Conservation (phyloP, 2,329 filamentous ascomycete species). For the Phoma sp. region DNA sequence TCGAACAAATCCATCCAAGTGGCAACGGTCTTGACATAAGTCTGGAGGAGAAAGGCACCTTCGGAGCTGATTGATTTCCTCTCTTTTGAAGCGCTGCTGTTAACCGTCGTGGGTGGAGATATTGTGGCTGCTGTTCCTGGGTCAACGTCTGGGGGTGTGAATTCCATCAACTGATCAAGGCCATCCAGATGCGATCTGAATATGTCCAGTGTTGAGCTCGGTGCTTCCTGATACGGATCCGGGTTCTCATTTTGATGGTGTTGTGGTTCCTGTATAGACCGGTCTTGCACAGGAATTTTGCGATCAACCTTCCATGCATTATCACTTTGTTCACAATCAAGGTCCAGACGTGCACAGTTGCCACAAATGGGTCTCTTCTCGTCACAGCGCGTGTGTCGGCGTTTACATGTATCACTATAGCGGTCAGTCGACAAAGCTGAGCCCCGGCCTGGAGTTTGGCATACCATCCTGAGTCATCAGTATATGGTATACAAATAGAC, state of each 20-base stretch:
- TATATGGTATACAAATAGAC: background rate
- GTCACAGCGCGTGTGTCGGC: conserved; percentile 45
- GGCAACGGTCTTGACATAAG: conserved; percentile 43
- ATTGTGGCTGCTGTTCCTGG: conserved; percentile 21
- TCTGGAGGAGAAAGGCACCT: conserved; percentile 42
- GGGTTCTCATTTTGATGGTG: conserved; percentile 22
- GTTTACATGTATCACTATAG: conserved; percentile 42
- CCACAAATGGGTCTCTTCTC: conserved; percentile 44
- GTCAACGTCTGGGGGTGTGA: conserved; percentile 16
- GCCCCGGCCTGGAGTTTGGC: background rate
- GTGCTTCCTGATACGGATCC: background rate
- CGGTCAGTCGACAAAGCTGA: conserved; percentile 7
- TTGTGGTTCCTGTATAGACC: conserved; percentile 7
- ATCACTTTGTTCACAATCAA: conserved; percentile 39
- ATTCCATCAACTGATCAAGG: conserved; percentile 24
- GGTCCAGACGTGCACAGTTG: conserved; percentile 40
- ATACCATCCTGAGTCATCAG: conserved; percentile 15
- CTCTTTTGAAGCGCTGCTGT: conserved; percentile 4
- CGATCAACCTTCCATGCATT: conserved; percentile 19
- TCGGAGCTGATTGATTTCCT: conserved; percentile 34
- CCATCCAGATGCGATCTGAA: conserved; percentile 35
- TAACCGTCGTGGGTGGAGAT: conserved; percentile 19
- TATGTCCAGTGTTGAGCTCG: conserved; percentile 20
- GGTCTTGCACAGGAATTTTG: conserved; percentile 3
- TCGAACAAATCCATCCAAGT: conserved; percentile 48